Conservation (phyloP, 192 early-diverging fungal species). For the Lobulomyces angularis region DNA sequence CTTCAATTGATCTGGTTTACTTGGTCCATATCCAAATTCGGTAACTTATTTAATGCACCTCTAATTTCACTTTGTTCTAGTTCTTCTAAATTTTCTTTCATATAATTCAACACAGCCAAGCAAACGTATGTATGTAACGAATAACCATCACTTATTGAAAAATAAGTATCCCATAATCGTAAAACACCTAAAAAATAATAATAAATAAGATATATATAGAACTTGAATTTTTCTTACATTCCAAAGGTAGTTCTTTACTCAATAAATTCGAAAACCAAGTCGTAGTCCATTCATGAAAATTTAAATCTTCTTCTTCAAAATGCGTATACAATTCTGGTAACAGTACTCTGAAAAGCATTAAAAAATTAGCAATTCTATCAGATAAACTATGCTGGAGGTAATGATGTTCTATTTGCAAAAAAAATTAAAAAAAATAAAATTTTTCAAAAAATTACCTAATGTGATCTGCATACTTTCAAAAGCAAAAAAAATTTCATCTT, state of each 20-base stretch:
- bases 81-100: too few species aligned
- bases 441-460: background rate
- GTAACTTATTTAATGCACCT: too few species aligned
- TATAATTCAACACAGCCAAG: too few species aligned
- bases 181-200: slow-evolving; percentile 32
- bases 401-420: slow-evolving; percentile 48
- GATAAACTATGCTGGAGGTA: slow-evolving; percentile 49
- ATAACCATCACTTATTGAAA: slow-evolving; percentile 59
- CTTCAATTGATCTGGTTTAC: too few species aligned
- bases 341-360: slow-evolving; percentile 70
- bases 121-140: slow-evolving; percentile 78
- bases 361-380: slow-evolving; percentile 70
- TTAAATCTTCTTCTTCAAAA: slow-evolving; percentile 91
- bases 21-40: too few species aligned
- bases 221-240: slow-evolving; percentile 20
- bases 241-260: slow-evolving; percentile 69
- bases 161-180: slow-evolving; percentile 83
- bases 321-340: slow-evolving; percentile 83
- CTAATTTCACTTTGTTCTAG: too few species aligned
- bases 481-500: background rate
- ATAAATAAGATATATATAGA: slow-evolving; percentile 3
- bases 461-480: background rate
- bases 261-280: slow-evolving; percentile 75
- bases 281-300: slow-evolving; percentile 72
- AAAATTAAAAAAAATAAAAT: slow-evolving; percentile 1